phyloP scores from a whole-genome alignment of 1,139 yeast genomes.

The Yamadazyma atlantica region DNA sequence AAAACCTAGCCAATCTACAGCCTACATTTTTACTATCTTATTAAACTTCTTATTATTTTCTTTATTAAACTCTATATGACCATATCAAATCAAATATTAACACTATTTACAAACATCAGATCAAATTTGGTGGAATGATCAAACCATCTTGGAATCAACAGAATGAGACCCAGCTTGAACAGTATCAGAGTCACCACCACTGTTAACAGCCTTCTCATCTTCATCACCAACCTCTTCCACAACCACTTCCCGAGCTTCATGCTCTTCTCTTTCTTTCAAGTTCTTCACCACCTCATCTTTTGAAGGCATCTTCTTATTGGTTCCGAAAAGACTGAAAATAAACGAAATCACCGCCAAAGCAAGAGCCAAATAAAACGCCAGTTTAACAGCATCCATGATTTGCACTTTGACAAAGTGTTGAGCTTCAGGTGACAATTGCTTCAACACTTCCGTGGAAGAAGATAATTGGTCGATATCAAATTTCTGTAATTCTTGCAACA shows the following conservation, averaged over 20 bases:
- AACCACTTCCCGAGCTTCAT: neutral
- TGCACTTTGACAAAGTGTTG: constrained; percentile 25
- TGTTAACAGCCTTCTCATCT: neutral
- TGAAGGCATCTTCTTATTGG: constrained; percentile 30
- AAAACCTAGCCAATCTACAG: too few relatives aligned
- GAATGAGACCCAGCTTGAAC: too few relatives aligned
- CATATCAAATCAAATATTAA: too few relatives aligned
- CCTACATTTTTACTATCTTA: too few relatives aligned
- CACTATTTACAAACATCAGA: too few relatives aligned
- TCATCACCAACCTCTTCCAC: neutral
- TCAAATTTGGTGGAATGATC: too few relatives aligned
- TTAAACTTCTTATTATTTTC: too few relatives aligned
- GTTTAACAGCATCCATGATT: constrained; percentile 30
- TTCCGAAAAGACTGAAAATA: constrained; percentile 22
- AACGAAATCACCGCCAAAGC: constrained; percentile 24
- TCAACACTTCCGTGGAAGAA: constrained; percentile 20
- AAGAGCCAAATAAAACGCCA: constrained; percentile 32
- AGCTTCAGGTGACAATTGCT: constrained; percentile 24
- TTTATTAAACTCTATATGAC: too few relatives aligned
- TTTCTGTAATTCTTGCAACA: constrained; percentile 20
- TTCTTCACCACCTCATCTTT: constrained; percentile 6
- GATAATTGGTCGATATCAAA: constrained; percentile 17
- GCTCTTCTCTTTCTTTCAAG: constrained; percentile 4
- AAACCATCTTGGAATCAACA: too few relatives aligned
- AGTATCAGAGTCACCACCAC: too few relatives aligned